phyloP scores from a whole-genome alignment of 2,329 filamentous ascomycete species.

The Leptodontidium sp. region DNA sequence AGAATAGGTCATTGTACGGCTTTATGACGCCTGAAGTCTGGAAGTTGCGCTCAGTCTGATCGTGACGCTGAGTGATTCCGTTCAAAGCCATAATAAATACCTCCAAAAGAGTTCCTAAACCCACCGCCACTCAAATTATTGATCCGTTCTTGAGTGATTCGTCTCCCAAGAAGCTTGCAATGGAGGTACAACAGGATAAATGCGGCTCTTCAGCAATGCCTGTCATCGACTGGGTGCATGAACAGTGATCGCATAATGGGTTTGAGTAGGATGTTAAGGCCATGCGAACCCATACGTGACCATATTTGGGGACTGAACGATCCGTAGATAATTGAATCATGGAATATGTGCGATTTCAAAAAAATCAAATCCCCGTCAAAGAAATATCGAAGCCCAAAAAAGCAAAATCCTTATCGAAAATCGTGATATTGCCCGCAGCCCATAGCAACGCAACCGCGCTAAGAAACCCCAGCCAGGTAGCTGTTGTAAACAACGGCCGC shows the following conservation, averaged over 20 bases:
- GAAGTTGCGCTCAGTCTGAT: too few relatives aligned
- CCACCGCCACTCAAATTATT: too few relatives aligned
- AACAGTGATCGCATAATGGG: neutral
- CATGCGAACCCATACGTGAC: neutral
- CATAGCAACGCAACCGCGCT: constrained; percentile 23
- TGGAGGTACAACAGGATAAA: neutral
- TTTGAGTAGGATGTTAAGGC: neutral
- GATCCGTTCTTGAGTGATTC: too few relatives aligned
- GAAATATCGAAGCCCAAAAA: neutral
- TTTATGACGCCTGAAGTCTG: too few relatives aligned
- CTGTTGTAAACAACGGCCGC: constrained; percentile 16
- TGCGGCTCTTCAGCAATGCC: neutral
- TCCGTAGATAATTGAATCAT: neutral
- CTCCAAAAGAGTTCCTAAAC: too few relatives aligned
- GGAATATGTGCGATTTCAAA: neutral
- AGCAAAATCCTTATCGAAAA: neutral
- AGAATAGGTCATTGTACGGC: too few relatives aligned
- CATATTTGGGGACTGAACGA: too few relatives aligned
- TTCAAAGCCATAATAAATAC: too few relatives aligned
- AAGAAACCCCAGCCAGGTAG: neutral
- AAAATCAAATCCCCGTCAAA: neutral
- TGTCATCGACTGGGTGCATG: neutral
- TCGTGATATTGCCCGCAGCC: constrained; percentile 2
- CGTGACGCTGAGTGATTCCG: too few relatives aligned
- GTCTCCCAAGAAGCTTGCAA: neutral